Conservation (phyloP, 768 basidiomycete species). For the Lactarius akahatsu region DNA sequence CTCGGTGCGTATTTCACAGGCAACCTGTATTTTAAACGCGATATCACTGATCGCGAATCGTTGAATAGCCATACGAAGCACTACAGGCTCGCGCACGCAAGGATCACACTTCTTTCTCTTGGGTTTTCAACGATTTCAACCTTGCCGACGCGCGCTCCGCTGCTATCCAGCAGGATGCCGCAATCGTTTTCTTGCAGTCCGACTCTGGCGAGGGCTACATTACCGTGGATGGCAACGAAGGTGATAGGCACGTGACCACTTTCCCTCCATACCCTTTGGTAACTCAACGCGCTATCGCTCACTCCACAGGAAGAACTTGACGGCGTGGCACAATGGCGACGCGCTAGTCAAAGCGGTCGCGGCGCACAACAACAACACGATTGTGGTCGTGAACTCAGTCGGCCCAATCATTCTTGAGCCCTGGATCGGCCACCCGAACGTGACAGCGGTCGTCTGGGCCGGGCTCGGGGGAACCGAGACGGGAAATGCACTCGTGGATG, state of each 20-base stretch:
- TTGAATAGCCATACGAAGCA: constrained; percentile 66
- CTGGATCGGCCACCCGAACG: constrained; percentile 52
- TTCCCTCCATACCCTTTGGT: neutral
- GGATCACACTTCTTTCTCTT: constrained; percentile 65
- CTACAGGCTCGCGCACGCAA: constrained; percentile 69
- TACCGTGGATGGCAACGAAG: constrained; percentile 69
- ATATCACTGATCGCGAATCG: neutral
- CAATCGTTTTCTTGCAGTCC: constrained; percentile 73
- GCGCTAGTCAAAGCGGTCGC: constrained; percentile 65
- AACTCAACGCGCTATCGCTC: neutral
- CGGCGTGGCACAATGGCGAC: constrained; percentile 33
- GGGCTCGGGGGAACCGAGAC: constrained; percentile 68
- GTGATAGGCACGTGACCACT: constrained; percentile 46
- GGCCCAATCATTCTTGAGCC: constrained; percentile 41
- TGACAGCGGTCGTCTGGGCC: constrained; percentile 1
- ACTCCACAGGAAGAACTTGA: constrained; percentile 31
- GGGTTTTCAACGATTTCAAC: constrained; percentile 70
- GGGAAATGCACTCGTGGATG: constrained; percentile 64
- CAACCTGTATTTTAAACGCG: neutral
- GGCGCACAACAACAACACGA: constrained; percentile 64
- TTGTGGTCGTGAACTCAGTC: constrained; percentile 60
- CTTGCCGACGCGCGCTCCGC: constrained; percentile 36
- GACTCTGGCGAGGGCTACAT: constrained; percentile 84
- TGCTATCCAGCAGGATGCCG: constrained; percentile 49
- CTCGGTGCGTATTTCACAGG: constrained; percentile 46